phyloP scores from a whole-genome alignment of 257 asterid species.

The Schizonepeta tenuifolia region DNA sequence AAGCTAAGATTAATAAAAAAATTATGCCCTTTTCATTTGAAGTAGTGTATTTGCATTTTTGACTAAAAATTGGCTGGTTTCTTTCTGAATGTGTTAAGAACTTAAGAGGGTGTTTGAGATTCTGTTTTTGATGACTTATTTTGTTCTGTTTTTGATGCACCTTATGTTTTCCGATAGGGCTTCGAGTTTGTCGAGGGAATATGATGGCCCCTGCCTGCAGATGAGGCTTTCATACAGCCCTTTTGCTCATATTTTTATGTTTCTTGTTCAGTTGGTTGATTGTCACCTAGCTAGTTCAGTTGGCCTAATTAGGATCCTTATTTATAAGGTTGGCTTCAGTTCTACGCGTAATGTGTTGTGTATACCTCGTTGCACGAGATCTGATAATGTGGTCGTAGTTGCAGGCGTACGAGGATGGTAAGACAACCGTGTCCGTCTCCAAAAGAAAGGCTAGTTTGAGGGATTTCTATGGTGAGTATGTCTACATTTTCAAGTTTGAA shows the following conservation, averaged over 20 bases:
- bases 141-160: conserved; percentile 21
- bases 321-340: conserved; percentile 62
- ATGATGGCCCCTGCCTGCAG: conserved; percentile 78
- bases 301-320: conserved; percentile 78
- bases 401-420: conserved; percentile 87
- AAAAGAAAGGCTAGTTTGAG: conserved; percentile 78
- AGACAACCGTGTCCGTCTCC: conserved; percentile 66
- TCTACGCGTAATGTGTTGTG: not conserved
- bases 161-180: conserved; percentile 55
- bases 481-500: not conserved
- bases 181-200: conserved; percentile 70
- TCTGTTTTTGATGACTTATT: not conserved
- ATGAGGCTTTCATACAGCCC: conserved; percentile 96
- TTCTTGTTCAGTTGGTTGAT: conserved; percentile 89
- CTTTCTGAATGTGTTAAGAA: not conserved
- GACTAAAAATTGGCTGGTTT: not conserved
- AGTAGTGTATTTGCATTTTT: not conserved
- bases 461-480: conserved; percentile 78
- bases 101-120: not conserved
- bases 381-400: conserved; percentile 22
- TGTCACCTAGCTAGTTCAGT: conserved; percentile 82
- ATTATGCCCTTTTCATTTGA: not conserved
- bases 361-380: not conserved
- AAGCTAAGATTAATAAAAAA: not conserved
- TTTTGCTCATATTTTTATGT: conserved; percentile 74